Evolutionary conservation across 164 flowering plant genomes (phyloP).

Genomic region (Vitis riparia): DNA sequence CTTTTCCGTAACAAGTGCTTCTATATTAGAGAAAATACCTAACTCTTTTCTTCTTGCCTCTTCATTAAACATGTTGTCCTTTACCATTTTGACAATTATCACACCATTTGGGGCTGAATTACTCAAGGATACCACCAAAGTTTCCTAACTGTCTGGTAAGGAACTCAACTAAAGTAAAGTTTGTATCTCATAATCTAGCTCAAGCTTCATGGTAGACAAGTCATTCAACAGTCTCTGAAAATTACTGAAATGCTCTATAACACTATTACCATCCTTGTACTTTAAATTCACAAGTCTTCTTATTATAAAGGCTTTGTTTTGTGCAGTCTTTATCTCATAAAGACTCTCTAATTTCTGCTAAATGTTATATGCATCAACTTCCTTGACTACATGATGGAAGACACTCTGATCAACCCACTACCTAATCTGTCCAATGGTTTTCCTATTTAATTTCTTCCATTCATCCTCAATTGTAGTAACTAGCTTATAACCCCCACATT

Average conservation of each 20-base stretch:
- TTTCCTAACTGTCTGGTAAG: slow-evolving; percentile 7
- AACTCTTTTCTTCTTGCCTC: too few species aligned
- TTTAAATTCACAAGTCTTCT: slow-evolving; percentile 16
- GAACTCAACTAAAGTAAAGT: slow-evolving; percentile 2
- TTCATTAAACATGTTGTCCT: too few species aligned
- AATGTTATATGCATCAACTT: background rate
- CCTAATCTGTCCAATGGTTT: too few species aligned
- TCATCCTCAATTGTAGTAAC: too few species aligned
- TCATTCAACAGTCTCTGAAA: slow-evolving; percentile 10
- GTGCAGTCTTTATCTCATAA: slow-evolving; percentile 13
- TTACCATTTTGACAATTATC: too few species aligned
- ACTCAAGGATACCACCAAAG: background rate
- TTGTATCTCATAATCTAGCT: slow-evolving; percentile 16
- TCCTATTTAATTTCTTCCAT: too few species aligned
- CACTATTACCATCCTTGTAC: background rate
- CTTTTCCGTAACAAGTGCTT: too few species aligned
- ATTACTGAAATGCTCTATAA: slow-evolving; percentile 8
- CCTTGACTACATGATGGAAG: too few species aligned
- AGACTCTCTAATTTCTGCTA: slow-evolving; percentile 12
- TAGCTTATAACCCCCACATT: too few species aligned
- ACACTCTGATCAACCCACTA: too few species aligned
- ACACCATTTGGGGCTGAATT: too few species aligned
- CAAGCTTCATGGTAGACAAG: slow-evolving; percentile 7
- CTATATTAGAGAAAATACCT: too few species aligned
- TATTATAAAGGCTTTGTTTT: slow-evolving; percentile 11